Base-by-base conservation (phyloP, 352 stramenopile species). In the Elongisporangium prolatum region DNA sequence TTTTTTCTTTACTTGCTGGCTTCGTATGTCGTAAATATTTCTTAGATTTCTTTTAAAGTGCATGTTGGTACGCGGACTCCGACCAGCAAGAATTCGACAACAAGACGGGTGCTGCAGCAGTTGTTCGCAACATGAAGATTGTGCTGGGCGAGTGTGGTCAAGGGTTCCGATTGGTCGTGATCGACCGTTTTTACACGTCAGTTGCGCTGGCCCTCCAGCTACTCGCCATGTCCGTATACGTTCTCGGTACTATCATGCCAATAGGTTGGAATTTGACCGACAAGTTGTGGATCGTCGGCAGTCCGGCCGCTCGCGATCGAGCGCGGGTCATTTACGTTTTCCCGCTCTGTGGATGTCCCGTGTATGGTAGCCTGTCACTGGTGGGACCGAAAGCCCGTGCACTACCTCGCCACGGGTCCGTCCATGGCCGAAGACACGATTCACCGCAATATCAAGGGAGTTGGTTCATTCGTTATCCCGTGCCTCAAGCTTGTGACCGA, bases 331-430 rank as follows among this genome's bases (percentile, higher is more conserved):
- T 71, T 74, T 37, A 56, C 11, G 21, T 63, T 72, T 6, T 54
- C 52, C 2, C 48, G 58, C 0, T 60, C 44, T 0, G 7, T 57
- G 14, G 60, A 52, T 0, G 49, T 71, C 0, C 61, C 64, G 1
- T 51, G 21, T 20, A 64, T 71, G 63, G 47, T 63, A 2, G 50
- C 60, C 0, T 53, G 54, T 17, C 60, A 55, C 9, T 72, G 65
- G 69, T 61, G 63, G 54, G 67, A 74, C 53, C 55, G 56, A 13
- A 76, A 80, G 48, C 64, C 67, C 1, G 64, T 80, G 7, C 58
- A 67, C 47, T 69, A 70, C n/a, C 56, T 75, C 4, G 58, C 54
- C 13, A 68, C 64, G 9, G 64, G 64, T n/a, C 49, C 47, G 3
- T 16, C 38, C 0, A 64, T 65, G 52, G 16, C 54, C 3, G 53